Conservation (phyloP, 805 yeast species). For the Pichia exigua region DNA sequence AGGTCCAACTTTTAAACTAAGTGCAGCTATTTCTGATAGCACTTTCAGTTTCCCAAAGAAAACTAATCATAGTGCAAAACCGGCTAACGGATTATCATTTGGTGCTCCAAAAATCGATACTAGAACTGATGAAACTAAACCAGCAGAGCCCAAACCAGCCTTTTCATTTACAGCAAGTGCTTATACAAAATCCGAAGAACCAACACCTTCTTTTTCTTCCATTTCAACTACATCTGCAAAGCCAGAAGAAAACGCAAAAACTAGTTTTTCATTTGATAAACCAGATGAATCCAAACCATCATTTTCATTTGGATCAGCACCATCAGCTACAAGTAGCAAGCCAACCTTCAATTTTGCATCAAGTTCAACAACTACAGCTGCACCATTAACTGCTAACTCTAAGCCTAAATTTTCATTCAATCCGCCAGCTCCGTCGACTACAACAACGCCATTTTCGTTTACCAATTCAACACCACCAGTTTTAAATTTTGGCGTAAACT, state of each 20-base stretch:
- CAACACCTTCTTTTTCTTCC: constrained; percentile 1
- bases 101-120: constrained; percentile 15
- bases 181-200: neutral
- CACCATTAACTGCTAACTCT: neutral
- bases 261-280: neutral
- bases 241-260: constrained; percentile 1
- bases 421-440: neutral
- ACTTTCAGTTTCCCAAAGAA: constrained; percentile 22
- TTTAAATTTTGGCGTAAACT: constrained; percentile 1
- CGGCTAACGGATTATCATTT: neutral
- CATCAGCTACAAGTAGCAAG: neutral
- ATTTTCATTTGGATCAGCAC: neutral
- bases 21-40: constrained; percentile 26
- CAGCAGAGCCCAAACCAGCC: constrained; percentile 10
- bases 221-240: constrained; percentile 1
- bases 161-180: constrained; percentile 11
- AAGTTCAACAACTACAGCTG: neutral
- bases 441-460: neutral
- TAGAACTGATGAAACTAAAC: constrained; percentile 13
- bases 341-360: constrained; percentile 1
- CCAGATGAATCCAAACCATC: neutral
- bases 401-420: constrained; percentile 5
- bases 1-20: constrained; percentile 60
- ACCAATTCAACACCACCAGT: neutral
- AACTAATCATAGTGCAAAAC: neutral